Conservation (phyloP, 2,329 filamentous ascomycete species). For the Cladosporium sp. region DNA sequence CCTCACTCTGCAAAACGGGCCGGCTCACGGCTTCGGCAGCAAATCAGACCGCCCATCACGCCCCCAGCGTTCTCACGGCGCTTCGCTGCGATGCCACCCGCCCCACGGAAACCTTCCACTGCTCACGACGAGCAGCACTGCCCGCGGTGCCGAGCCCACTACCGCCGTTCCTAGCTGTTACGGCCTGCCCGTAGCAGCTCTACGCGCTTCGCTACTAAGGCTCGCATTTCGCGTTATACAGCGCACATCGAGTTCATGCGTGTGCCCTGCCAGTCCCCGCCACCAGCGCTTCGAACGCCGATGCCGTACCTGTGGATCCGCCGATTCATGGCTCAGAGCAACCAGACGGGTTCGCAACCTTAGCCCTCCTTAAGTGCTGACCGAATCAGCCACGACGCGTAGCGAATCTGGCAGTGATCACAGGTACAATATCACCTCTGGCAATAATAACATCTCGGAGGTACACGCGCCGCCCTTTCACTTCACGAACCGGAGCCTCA, state of each 20-base stretch:
- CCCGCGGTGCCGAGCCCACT: neutral
- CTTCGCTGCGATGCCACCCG: no score
- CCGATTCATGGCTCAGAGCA: constrained; percentile 3
- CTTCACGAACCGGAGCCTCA: neutral
- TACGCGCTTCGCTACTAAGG: no score
- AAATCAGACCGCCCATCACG: neutral
- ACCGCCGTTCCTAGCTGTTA: neutral
- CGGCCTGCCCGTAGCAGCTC: no score
- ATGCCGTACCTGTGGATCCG: constrained; percentile 3
- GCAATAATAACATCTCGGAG: no score
- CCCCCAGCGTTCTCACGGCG: neutral
- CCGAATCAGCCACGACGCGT: neutral
- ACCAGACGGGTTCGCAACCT: neutral
- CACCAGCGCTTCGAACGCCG: constrained; percentile 2
- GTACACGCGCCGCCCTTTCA: no score
- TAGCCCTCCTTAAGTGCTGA: neutral
- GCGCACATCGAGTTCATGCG: constrained; percentile 2
- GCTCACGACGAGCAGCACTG: neutral
- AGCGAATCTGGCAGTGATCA: neutral
- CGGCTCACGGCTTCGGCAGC: constrained; percentile 3
- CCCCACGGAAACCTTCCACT: constrained; percentile 6
- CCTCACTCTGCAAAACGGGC: constrained; percentile 1
- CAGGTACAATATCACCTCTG: no score
- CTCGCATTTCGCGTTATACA: neutral
- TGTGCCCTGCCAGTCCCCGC: neutral